Conservation (phyloP, 2,329 filamentous ascomycete species). For the Ceratocystis cubensis region DNA sequence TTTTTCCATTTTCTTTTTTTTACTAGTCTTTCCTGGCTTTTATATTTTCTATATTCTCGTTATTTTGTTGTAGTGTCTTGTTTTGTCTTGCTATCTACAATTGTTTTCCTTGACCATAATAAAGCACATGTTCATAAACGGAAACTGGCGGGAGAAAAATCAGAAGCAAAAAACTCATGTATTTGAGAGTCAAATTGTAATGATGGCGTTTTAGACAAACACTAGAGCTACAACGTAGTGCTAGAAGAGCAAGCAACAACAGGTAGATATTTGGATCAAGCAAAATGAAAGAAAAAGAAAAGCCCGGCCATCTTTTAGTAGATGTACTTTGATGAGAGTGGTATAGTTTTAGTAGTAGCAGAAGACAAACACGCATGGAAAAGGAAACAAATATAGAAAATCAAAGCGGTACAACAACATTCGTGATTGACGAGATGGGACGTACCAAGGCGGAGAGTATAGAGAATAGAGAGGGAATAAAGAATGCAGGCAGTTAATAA, state of each 20-base stretch:
- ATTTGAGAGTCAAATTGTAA: background rate
- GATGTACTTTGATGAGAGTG: background rate
- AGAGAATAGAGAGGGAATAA: background rate
- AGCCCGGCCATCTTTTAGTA: background rate
- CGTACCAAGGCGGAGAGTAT: background rate
- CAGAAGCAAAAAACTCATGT: background rate
- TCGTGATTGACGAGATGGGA: background rate
- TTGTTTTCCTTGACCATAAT: background rate
- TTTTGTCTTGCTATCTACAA: conserved; percentile 1
- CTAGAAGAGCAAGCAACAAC: background rate
- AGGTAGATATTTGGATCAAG: background rate
- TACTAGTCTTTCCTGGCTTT: background rate
- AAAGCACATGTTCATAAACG: background rate
- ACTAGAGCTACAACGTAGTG: background rate
- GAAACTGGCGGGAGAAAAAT: background rate
- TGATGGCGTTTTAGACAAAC: background rate
- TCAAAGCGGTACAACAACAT: background rate
- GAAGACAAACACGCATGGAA: background rate
- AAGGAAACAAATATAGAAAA: background rate
- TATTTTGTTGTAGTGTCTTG: background rate
- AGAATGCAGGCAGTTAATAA: background rate
- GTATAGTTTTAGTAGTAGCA: background rate
- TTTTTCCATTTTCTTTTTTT: background rate
- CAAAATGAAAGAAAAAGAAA: background rate
- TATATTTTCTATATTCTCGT: background rate